Percentiles rank a stretch among this genome's conserved stretches.
Evolutionary conservation across 2,329 filamentous ascomycete genomes (phyloP).

Genomic region (Niveomyces coronatus): DNA sequence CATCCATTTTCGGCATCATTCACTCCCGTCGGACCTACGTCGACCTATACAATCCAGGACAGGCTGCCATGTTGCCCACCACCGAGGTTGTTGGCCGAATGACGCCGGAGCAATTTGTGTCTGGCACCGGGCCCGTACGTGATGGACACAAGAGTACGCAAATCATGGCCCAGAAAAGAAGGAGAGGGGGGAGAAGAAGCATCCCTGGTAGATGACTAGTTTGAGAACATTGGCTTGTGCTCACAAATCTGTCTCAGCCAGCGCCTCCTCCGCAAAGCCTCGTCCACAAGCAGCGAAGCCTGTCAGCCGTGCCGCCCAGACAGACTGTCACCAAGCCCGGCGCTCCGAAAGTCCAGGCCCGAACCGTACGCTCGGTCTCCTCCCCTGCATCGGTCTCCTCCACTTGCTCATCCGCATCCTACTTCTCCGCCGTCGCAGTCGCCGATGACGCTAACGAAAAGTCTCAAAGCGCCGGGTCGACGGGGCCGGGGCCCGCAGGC

Average conservation of each 20-base stretch:
- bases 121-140: neutral
- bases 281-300: conserved; percentile 17
- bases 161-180: neutral
- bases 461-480: conserved; percentile 14
- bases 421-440: rapidly evolving
- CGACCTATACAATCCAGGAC: neutral
- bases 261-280: conserved; percentile 15
- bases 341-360: neutral
- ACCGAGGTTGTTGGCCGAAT: neutral
- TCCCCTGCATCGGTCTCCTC: too few relatives aligned
- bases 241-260: too few relatives aligned
- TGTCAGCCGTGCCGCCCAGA: conserved; percentile 12
- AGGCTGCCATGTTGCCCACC: neutral
- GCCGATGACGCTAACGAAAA: neutral
- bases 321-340: neutral
- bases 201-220: too few relatives aligned
- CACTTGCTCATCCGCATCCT: too few relatives aligned
- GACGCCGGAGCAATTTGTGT: neutral
- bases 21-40: too few relatives aligned
- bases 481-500: conserved; percentile 17
- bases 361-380: conserved; percentile 4
- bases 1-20: too few relatives aligned
- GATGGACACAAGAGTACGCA: neutral
- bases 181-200: too few relatives aligned
- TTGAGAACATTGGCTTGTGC: too few relatives aligned